A percentile compares a stretch with the other conserved stretches of the same genome.
These are phyloP conservation scores for Aspergillus jensenii DNA, from an alignment of 2,329 filamentous ascomycete genomes.

Conservation along the genomic window DNA sequence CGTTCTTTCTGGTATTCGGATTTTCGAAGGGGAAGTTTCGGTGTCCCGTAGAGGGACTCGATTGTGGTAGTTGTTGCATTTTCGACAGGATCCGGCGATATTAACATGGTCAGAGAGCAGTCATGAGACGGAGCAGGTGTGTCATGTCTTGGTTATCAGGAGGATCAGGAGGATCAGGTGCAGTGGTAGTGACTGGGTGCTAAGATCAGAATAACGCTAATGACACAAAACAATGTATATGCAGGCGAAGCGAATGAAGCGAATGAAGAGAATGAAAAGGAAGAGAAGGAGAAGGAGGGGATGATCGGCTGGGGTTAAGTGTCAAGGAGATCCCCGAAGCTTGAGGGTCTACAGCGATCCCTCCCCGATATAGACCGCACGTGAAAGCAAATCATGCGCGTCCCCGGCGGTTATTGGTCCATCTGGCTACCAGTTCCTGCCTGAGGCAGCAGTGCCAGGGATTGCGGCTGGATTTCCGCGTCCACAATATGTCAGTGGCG, in stretches of 20 bases:
- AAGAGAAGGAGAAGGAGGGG: not conserved
- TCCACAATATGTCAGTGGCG: not conserved
- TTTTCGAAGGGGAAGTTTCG: not conserved
- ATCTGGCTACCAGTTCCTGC: not conserved
- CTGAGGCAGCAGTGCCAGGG: not conserved
- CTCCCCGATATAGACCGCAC: not conserved
- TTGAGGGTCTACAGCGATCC: not conserved
- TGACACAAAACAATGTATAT: too few species aligned
- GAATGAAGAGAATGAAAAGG: not conserved
- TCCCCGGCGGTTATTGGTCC: not conserved
- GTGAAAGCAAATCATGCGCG: conserved; percentile 4
- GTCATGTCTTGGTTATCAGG: conserved; percentile 8
- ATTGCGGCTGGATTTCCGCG: not conserved
- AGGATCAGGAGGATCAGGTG: conserved; percentile 1
- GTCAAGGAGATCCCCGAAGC: not conserved
- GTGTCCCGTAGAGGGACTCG: not conserved
- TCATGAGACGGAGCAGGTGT: not conserved
- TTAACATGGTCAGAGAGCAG: conserved; percentile 6
- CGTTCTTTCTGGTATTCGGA: not conserved
- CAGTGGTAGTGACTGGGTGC: not conserved
- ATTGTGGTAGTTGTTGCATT: not conserved
- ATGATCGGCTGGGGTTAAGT: not conserved
- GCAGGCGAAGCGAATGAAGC: too few species aligned
- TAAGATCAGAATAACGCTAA: too few species aligned
- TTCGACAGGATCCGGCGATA: not conserved